Evolutionary conservation across 1,284 basidiomycete genomes (phyloP).

Genomic region (Naganishia sp.): DNA sequence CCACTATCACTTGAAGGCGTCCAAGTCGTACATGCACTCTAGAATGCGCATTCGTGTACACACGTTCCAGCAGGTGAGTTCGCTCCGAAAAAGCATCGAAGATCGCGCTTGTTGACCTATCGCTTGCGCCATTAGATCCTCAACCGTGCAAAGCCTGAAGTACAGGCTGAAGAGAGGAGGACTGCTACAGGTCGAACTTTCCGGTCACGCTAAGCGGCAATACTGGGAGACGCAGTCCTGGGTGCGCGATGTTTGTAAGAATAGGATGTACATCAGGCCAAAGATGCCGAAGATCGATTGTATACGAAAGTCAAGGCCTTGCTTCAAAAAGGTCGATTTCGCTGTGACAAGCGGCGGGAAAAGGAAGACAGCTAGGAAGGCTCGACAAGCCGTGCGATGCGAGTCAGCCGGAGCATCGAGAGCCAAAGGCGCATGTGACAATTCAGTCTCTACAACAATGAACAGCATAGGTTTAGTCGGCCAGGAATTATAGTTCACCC

Average conservation of each 20-base stretch:
- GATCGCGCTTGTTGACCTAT: not conserved
- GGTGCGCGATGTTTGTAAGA: not conserved
- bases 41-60: slow-evolving; percentile 92
- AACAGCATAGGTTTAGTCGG: no score
- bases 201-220: slow-evolving; percentile 30
- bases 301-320: not conserved
- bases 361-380: no score
- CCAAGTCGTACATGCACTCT: slow-evolving; percentile 83
- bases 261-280: not conserved
- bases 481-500: slow-evolving; percentile 37
- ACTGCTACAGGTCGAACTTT: slow-evolving; percentile 65
- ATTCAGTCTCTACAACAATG: no score
- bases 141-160: slow-evolving; percentile 96
- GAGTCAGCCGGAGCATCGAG: no score
- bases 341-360: no score
- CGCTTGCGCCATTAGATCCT: slow-evolving; percentile 51
- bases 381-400: no score
- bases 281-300: not conserved
- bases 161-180: slow-evolving; percentile 72
- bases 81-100: no score
- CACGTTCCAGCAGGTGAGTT: slow-evolving; percentile 87
- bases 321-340: not conserved
- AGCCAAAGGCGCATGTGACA: no score
- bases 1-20: slow-evolving; percentile 93
- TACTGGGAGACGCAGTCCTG: not conserved